Conservation (phyloP, 176 grass and related monocot genomes). For the Puccinellia tenuiflora region DNA sequence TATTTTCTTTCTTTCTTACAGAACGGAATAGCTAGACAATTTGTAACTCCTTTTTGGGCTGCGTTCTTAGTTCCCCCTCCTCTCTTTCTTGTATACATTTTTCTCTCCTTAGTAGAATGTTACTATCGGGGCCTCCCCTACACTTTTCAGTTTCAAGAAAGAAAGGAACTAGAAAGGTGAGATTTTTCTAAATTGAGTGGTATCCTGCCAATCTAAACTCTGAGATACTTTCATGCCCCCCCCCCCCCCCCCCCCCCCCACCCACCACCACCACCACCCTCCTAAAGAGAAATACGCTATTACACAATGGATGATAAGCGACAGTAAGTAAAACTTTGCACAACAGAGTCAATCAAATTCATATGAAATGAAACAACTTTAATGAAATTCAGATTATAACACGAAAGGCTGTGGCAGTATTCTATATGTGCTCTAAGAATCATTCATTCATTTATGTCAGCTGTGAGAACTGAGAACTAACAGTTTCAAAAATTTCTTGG, state of each 20-base stretch:
- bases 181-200: background rate
- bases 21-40: too few species aligned
- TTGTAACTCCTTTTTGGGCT: too few species aligned
- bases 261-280: too few species aligned
- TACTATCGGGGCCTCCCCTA: background rate
- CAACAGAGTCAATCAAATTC: background rate
- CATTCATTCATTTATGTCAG: background rate
- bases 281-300: background rate
- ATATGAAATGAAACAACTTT: constrained; percentile 17
- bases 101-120: background rate
- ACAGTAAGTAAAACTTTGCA: background rate
- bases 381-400: too few species aligned
- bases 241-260: too few species aligned
- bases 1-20: too few species aligned
- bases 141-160: background rate
- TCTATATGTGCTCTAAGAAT: background rate
- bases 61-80: too few species aligned
- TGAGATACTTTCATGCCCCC: background rate
- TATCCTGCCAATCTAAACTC: background rate
- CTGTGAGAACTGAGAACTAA: background rate
- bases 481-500: background rate
- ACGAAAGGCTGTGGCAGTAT: too few species aligned
- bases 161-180: background rate
- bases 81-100: too few species aligned
- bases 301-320: background rate